These are phyloP conservation scores for Naganishia vaughanmartiniae DNA, from an alignment of 768 basidiomycete species.

Conservation along the genomic window DNA sequence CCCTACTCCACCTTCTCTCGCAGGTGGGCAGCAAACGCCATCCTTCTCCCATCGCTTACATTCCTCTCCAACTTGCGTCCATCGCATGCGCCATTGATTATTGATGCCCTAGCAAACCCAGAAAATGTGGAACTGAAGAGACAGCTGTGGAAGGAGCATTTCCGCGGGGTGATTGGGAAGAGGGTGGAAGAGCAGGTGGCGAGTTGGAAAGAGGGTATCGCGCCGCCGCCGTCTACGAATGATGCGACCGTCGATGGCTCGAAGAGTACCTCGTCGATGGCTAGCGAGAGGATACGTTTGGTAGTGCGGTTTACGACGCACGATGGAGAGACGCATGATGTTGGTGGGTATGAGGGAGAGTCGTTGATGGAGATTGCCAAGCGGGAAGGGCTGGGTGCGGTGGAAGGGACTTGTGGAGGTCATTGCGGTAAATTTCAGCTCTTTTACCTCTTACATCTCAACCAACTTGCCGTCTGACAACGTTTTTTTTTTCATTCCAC, in stretches of 20 bases:
- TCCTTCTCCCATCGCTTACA: constrained; percentile 47
- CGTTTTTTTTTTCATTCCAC: not conserved
- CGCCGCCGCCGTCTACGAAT: not conserved
- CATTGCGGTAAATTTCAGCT: constrained; percentile 29
- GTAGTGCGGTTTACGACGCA: constrained; percentile 42
- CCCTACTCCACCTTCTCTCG: constrained; percentile 55
- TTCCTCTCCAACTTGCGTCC: constrained; percentile 67
- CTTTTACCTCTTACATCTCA: not conserved
- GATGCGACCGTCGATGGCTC: too few species aligned
- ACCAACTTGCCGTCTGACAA: too few species aligned
- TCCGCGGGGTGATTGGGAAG: constrained; percentile 72
- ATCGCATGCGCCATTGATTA: constrained; percentile 60
- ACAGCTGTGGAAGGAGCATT: constrained; percentile 53
- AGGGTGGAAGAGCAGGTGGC: constrained; percentile 60
- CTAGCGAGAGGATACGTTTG: not conserved
- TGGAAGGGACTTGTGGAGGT: constrained; percentile 51
- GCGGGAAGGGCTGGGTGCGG: constrained; percentile 39
- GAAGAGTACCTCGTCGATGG: too few species aligned
- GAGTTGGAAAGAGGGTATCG: constrained; percentile 25
- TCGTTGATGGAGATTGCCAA: constrained; percentile 44
- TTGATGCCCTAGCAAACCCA: constrained; percentile 54
- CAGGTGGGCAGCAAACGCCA: constrained; percentile 52
- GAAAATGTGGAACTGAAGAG: not conserved
- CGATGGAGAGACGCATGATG: constrained; percentile 36
- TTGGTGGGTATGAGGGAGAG: constrained; percentile 33